Evolutionary conservation across 441 rosid species (phyloP).

Genomic region (Viola pubescens): DNA sequence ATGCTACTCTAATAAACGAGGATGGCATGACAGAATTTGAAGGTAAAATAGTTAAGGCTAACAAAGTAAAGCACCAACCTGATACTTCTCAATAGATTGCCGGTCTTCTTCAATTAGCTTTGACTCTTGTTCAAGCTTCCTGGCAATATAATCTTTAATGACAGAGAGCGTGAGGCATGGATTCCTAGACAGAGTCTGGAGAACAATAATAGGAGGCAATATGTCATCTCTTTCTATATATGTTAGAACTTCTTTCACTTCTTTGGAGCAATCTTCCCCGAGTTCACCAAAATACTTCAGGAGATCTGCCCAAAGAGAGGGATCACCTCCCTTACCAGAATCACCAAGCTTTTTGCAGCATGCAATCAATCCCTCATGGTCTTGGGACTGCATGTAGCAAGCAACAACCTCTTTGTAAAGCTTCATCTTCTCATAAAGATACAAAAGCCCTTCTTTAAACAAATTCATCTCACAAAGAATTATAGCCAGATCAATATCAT

Average conservation of each 20-base stretch:
- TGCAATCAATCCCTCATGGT: slow-evolving; percentile 86
- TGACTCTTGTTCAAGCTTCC: slow-evolving; percentile 95
- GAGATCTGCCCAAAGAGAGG: slow-evolving; percentile 97
- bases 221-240: slow-evolving; percentile 90
- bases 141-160: slow-evolving; percentile 86
- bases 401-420: slow-evolving; percentile 91
- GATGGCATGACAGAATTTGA: background rate
- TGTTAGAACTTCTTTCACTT: slow-evolving; percentile 86
- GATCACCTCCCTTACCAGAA: slow-evolving; percentile 86
- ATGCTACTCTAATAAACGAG: slow-evolving; percentile 1
- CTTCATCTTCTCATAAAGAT: slow-evolving; percentile 92
- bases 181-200: slow-evolving; percentile 82
- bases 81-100: slow-evolving; percentile 80
- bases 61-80: slow-evolving; percentile 42
- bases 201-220: slow-evolving; percentile 90
- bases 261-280: slow-evolving; percentile 96
- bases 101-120: slow-evolving; percentile 91
- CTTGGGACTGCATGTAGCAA: slow-evolving; percentile 95
- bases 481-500: slow-evolving; percentile 94
- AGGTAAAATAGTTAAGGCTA: background rate
- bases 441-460: slow-evolving; percentile 76
- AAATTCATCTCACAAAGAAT: slow-evolving; percentile 93
- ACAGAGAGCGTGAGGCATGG: slow-evolving; percentile 93
- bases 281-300: slow-evolving; percentile 94
- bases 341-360: slow-evolving; percentile 94